phyloP scores from a whole-genome alignment of 2,329 filamentous ascomycete species.

The Trichoderma guizhouense region DNA sequence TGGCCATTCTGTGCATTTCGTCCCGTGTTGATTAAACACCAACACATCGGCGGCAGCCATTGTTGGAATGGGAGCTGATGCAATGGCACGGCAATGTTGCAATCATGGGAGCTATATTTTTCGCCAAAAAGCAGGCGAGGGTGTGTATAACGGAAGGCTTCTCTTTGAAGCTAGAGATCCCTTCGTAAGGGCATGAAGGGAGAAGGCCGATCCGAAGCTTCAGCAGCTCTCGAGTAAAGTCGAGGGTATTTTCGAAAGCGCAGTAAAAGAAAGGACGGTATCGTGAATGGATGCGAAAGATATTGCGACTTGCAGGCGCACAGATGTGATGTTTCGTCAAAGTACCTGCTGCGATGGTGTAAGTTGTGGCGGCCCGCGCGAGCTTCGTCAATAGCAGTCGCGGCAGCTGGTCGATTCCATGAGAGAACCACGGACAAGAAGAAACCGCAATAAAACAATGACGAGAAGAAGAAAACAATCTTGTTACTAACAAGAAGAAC shows the following conservation, averaged over 20 bases:
- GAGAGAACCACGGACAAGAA: background rate
- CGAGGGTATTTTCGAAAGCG: background rate
- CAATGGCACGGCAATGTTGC: background rate
- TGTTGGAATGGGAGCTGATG: constrained; percentile 10
- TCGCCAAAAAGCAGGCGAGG: background rate
- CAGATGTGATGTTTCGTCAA: background rate
- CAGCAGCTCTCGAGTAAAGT: background rate
- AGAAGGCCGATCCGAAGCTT: background rate
- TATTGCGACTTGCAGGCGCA: background rate
- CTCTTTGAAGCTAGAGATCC: background rate
- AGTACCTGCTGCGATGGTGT: background rate
- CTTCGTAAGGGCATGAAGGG: background rate
- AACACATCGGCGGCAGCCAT: constrained; percentile 18
- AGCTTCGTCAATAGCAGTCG: background rate
- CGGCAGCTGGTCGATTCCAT: background rate
- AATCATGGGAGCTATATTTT: constrained; percentile 17
- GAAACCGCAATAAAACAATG: background rate
- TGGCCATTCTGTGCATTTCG: background rate
- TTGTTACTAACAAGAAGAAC: background rate
- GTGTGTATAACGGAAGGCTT: background rate
- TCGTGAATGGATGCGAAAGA: background rate
- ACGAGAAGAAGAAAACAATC: background rate
- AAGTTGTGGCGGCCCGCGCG: constrained; percentile 1
- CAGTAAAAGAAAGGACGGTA: background rate
- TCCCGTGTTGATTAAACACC: background rate